Percentiles rank a stretch among this genome's conserved stretches.
Evolutionary conservation across 2,329 filamentous ascomycete species (phyloP).

Genomic region (Simplicillium sp.): DNA sequence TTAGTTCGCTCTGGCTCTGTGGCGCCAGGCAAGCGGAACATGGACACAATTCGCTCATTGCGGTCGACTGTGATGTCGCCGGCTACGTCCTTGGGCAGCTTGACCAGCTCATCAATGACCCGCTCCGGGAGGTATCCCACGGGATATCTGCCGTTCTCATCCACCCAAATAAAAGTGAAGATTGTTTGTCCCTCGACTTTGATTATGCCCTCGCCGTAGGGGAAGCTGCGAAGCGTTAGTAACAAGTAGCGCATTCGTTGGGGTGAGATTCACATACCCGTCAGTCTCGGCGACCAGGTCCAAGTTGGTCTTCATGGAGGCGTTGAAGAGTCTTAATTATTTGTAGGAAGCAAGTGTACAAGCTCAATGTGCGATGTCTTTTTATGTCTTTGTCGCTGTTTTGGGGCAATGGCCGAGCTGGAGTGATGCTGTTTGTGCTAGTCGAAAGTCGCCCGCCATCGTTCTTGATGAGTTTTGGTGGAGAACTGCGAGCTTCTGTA

Average conservation of each 20-base stretch:
- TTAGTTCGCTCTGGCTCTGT: conserved; percentile 55
- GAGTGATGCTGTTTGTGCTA: no score
- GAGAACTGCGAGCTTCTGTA: no score
- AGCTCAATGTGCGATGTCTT: no score
- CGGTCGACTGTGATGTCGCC: conserved; percentile 54
- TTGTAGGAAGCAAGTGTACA: no score
- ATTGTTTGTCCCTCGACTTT: conserved; percentile 47
- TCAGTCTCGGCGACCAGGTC: conserved; percentile 46
- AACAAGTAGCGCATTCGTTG: conserved; percentile 1
- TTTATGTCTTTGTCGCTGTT: background rate
- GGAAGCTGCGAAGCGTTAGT: conserved; percentile 50
- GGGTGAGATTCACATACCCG: conserved; percentile 30
- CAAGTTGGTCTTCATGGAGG: conserved; percentile 26
- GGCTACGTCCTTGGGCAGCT: conserved; percentile 42
- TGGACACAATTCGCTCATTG: conserved; percentile 49
- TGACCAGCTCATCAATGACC: conserved; percentile 38
- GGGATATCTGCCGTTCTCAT: conserved; percentile 51
- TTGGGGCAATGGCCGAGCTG: no score
- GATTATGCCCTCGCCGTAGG: conserved; percentile 58
- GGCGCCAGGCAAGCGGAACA: conserved; percentile 39
- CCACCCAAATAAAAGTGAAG: conserved; percentile 56
- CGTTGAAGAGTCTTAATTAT: background rate
- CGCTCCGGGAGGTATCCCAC: conserved; percentile 52
- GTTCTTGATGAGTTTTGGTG: no score
- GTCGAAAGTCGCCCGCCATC: no score